Percentiles rank a stretch among this genome's conserved stretches.
These are phyloP conservation scores for Ricinus communis DNA, from an alignment of 345 rosid genomes.

Conservation along the genomic window DNA sequence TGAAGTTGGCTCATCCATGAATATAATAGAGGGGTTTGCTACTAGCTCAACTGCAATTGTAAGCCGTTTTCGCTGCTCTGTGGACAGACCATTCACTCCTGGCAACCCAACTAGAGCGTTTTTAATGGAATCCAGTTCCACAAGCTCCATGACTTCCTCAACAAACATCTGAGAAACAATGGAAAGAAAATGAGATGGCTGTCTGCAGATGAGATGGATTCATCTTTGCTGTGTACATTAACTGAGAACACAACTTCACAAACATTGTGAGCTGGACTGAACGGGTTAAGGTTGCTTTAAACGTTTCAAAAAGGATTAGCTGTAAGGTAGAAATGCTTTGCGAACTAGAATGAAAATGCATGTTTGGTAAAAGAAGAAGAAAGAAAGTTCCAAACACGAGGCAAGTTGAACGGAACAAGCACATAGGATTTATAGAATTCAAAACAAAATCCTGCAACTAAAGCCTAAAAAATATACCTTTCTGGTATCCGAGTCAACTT, in stretches of 20 bases:
- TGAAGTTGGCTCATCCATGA: constrained; percentile 98
- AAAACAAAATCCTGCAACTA: not conserved
- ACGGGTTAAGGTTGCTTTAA: too few species aligned
- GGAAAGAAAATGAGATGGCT: not conserved
- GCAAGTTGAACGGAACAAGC: too few species aligned
- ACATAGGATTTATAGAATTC: not conserved
- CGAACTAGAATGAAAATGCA: too few species aligned
- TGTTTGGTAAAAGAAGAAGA: too few species aligned
- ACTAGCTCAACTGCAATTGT: constrained; percentile 90
- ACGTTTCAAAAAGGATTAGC: too few species aligned
- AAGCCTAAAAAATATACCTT: constrained; percentile 34
- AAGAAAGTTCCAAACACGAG: too few species aligned
- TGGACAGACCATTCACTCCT: constrained; percentile 73
- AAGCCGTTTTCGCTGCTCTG: constrained; percentile 79
- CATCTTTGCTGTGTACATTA: too few species aligned
- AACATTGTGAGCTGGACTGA: not conserved
- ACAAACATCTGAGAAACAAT: constrained; percentile 21
- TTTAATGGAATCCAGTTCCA: constrained; percentile 60
- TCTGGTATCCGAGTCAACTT: constrained; percentile 44
- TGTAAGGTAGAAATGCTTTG: too few species aligned
- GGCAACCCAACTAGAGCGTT: constrained; percentile 73
- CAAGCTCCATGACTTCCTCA: constrained; percentile 88
- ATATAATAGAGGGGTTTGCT: constrained; percentile 84
- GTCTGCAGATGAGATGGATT: too few species aligned
- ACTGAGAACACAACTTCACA: too few species aligned